These are phyloP conservation scores for Macrolepiota dolichaula DNA, from an alignment of 768 basidiomycete genomes.

Conservation along the genomic window DNA sequence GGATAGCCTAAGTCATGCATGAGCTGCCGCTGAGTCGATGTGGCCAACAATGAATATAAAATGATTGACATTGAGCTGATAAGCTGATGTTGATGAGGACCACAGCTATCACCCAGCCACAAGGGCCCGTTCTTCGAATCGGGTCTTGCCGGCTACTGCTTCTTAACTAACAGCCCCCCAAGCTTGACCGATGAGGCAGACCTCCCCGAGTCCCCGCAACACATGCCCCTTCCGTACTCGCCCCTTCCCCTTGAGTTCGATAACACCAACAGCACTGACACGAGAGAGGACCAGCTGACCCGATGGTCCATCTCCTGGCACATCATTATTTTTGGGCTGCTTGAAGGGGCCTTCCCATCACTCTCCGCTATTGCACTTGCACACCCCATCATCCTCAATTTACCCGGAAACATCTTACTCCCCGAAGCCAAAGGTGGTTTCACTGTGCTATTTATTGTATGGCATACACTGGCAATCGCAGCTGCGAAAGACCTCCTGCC, in stretches of 20 bases:
- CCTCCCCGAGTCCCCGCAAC: too few species aligned
- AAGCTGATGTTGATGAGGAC: too few species aligned
- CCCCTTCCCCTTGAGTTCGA: neutral
- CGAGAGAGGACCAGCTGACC: neutral
- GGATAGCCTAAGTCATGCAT: too few species aligned
- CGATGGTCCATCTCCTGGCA: neutral
- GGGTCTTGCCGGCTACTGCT: too few species aligned
- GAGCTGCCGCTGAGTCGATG: too few species aligned
- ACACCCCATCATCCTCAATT: neutral
- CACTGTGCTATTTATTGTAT: neutral
- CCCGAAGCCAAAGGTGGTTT: neutral
- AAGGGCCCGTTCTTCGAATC: too few species aligned
- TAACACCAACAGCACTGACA: neutral
- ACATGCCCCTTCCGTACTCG: neutral
- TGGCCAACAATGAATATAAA: too few species aligned
- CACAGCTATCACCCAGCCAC: too few species aligned
- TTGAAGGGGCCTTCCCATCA: neutral
- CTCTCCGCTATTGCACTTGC: neutral
- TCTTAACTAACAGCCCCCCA: too few species aligned
- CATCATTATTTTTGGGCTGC: neutral
- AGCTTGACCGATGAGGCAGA: too few species aligned
- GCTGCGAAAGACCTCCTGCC: neutral
- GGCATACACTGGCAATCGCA: neutral
- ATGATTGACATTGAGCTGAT: too few species aligned
- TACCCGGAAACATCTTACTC: neutral